These are phyloP conservation scores for Xylaria multiplex DNA, from an alignment of 2,329 filamentous ascomycete species.

Conservation along the genomic window DNA sequence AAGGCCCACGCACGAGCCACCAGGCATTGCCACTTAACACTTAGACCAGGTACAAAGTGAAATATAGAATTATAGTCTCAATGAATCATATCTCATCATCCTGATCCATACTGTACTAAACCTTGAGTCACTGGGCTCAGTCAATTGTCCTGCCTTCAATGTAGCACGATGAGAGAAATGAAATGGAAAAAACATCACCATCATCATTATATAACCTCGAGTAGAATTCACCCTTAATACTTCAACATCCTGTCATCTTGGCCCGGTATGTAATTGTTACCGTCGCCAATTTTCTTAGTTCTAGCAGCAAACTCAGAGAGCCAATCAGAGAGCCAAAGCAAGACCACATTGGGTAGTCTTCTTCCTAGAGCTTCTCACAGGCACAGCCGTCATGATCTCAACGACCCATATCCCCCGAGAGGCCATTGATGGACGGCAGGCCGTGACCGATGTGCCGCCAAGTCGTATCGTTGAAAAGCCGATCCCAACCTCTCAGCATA, in stretches of 20 bases:
- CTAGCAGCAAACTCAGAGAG: background rate
- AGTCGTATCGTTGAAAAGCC: conserved; percentile 71
- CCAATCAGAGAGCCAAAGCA: conserved; percentile 16
- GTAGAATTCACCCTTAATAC: too few species aligned
- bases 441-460: conserved; percentile 55
- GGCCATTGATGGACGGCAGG: conserved; percentile 55
- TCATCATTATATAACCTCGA: too few species aligned
- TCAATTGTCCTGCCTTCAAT: background rate
- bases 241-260: background rate
- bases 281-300: background rate
- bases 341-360: conserved; percentile 6
- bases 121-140: conserved; percentile 8
- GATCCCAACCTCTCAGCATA: conserved; percentile 69
- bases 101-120: conserved; percentile 25
- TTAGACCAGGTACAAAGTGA: conserved; percentile 12
- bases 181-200: too few species aligned
- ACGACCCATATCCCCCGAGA: conserved; percentile 46
- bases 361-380: background rate
- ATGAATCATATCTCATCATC: conserved; percentile 39
- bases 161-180: background rate
- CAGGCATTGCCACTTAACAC: conserved; percentile 14
- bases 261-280: background rate
- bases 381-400: conserved; percentile 52
- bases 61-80: conserved; percentile 24
- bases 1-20: conserved; percentile 2